A percentile compares a stretch with the other conserved stretches of the same genome.
These are phyloP conservation scores for Haematococcus sp. DNA, from an alignment of 139 green algal genomes.

Conservation along the genomic window DNA sequence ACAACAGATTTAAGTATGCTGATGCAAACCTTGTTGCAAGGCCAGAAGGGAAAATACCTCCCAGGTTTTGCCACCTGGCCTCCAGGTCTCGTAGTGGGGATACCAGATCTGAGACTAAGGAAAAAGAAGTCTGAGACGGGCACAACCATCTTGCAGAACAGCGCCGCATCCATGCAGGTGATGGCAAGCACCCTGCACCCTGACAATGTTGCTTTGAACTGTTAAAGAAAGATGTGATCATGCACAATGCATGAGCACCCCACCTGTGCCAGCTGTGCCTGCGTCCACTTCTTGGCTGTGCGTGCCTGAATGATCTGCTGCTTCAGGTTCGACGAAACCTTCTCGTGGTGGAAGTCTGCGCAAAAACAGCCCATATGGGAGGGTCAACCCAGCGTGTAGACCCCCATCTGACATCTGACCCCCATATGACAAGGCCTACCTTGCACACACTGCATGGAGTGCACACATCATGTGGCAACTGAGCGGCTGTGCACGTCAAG, in stretches of 20 bases:
- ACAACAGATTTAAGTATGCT: not conserved
- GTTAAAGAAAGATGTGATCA: not conserved
- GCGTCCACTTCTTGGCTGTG: slow-evolving; percentile 95
- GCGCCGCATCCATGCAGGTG: not conserved
- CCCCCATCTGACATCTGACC: too few relatives aligned
- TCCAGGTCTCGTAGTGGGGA: not conserved
- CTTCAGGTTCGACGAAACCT: slow-evolving; percentile 91
- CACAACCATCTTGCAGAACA: not conserved
- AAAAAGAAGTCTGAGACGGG: not conserved
- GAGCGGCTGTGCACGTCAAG: too few relatives aligned
- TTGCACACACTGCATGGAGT: too few relatives aligned
- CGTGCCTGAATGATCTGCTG: slow-evolving; percentile 88
- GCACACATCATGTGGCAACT: too few relatives aligned
- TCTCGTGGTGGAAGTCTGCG: slow-evolving; percentile 71
- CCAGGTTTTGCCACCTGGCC: too few relatives aligned
- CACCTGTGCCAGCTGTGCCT: slow-evolving; percentile 88
- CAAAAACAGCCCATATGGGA: too few relatives aligned
- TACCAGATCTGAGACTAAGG: not conserved
- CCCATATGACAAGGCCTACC: too few relatives aligned
- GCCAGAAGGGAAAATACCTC: too few relatives aligned
- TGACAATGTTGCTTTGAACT: not conserved
- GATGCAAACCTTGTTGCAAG: too few relatives aligned
- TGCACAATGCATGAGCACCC: not conserved
- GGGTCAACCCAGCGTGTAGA: too few relatives aligned
- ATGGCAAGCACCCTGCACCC: not conserved